A percentile compares a stretch with the other conserved stretches of the same genome.
Conservation (phyloP, 176 grass and related monocot species). For the Oryza longistaminata region DNA sequence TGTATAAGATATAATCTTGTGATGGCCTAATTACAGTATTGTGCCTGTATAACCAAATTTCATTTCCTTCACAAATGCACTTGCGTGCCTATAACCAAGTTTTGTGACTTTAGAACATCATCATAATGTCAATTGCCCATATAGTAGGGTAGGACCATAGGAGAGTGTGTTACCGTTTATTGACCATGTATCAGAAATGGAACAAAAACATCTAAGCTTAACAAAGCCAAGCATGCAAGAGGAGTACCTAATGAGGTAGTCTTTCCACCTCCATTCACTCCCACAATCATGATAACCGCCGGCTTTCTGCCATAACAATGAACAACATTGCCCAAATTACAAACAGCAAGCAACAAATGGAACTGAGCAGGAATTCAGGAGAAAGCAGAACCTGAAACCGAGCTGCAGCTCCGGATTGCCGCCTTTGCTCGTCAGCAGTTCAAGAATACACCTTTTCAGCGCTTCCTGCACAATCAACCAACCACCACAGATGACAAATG, state of each 20-base stretch:
- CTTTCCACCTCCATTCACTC: conserved; percentile 96
- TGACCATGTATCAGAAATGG: too few relatives aligned
- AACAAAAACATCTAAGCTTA: background rate
- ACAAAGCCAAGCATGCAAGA: background rate
- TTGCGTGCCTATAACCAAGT: background rate
- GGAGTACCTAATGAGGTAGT: conserved; percentile 85
- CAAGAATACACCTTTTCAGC: conserved; percentile 74
- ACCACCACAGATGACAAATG: background rate
- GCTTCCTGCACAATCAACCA: conserved; percentile 47
- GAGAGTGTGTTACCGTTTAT: too few relatives aligned
- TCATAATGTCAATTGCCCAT: too few relatives aligned
- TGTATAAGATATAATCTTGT: too few relatives aligned
- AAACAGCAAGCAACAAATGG: conserved; percentile 10
- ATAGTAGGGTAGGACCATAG: too few relatives aligned
- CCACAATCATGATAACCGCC: conserved; percentile 84
- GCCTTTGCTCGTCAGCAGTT: conserved; percentile 79
- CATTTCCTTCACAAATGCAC: background rate
- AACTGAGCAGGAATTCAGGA: background rate
- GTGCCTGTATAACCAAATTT: background rate
- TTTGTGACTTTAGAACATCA: too few relatives aligned
- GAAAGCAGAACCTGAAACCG: conserved; percentile 68
- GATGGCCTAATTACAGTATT: too few relatives aligned
- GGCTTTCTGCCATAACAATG: conserved; percentile 59
- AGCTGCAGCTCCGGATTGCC: conserved; percentile 82
- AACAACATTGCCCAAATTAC: conserved; percentile 3